phyloP scores from a whole-genome alignment of 805 yeast genomes.

The Teunomyces gatunensis region DNA sequence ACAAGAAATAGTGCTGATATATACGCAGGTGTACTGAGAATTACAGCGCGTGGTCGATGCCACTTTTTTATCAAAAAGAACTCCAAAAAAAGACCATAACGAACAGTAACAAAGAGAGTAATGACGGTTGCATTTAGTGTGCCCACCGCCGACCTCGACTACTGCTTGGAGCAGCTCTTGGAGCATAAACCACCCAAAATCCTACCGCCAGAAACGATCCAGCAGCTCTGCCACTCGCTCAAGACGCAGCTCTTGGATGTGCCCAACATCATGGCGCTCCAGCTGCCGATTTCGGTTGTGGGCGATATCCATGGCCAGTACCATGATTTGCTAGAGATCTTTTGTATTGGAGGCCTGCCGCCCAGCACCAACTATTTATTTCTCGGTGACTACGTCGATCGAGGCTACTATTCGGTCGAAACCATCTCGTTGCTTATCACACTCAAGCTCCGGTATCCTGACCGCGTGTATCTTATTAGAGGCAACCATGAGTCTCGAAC shows the following conservation, averaged over 20 bases:
- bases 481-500: slow-evolving; percentile 98
- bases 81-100: neutral
- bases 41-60: neutral
- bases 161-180: slow-evolving; percentile 41
- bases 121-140: slow-evolving; percentile 16
- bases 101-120: neutral
- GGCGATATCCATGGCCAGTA: slow-evolving; percentile 99
- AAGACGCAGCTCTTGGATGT: slow-evolving; percentile 78
- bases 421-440: slow-evolving; percentile 83
- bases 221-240: slow-evolving; percentile 53
- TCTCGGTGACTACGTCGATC: slow-evolving; percentile 93
- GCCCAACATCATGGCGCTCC: slow-evolving; percentile 81
- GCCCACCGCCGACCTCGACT: slow-evolving; percentile 39
- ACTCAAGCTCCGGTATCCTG: slow-evolving; percentile 84
- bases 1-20: neutral
- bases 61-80: neutral
- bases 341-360: slow-evolving; percentile 88
- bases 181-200: slow-evolving; percentile 41
- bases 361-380: slow-evolving; percentile 93
- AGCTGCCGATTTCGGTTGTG: slow-evolving; percentile 88
- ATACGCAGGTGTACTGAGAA: neutral
- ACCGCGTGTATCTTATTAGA: slow-evolving; percentile 73
- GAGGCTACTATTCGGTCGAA: slow-evolving; percentile 92
- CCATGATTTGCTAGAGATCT: slow-evolving; percentile 88
- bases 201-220: slow-evolving; percentile 41